These are phyloP conservation scores for Apiotrichum siamense DNA, from an alignment of 1,284 basidiomycete genomes.

Conservation along the genomic window DNA sequence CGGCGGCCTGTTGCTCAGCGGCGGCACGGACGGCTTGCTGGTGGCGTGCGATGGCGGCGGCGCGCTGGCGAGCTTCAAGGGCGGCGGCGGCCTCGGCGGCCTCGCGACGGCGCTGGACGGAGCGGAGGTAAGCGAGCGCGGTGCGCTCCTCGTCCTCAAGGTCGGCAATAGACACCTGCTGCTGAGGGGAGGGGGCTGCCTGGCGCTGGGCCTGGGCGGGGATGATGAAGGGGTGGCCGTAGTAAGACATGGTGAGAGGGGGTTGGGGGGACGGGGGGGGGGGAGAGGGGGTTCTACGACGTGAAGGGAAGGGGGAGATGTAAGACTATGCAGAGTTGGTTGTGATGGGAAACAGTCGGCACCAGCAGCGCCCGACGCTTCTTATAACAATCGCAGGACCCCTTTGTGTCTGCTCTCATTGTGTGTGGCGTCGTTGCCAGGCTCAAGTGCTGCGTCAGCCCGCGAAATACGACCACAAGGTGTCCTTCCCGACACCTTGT, in stretches of 20 bases:
- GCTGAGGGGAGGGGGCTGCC: background rate
- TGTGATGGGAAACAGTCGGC: background rate
- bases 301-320: background rate
- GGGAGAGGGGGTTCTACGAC: background rate
- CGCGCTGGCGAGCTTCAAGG: slow-evolving; percentile 20
- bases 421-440: no score
- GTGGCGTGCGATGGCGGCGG: slow-evolving; percentile 8
- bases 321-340: background rate
- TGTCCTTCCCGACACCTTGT: no score
- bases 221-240: slow-evolving; percentile 15
- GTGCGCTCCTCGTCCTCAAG: slow-evolving; percentile 37
- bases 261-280: background rate
- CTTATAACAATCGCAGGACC: background rate
- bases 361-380: background rate
- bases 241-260: slow-evolving; percentile 11
- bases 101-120: slow-evolving; percentile 35
- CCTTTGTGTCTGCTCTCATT: no score
- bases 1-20: slow-evolving; percentile 12
- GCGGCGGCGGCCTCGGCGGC: slow-evolving; percentile 26
- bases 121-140: slow-evolving; percentile 36
- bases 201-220: background rate
- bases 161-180: background rate
- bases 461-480: no score
- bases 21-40: slow-evolving; percentile 16
- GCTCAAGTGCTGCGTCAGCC: no score